phyloP scores from a whole-genome alignment of 805 yeast genomes.

The Candida quercuum region DNA sequence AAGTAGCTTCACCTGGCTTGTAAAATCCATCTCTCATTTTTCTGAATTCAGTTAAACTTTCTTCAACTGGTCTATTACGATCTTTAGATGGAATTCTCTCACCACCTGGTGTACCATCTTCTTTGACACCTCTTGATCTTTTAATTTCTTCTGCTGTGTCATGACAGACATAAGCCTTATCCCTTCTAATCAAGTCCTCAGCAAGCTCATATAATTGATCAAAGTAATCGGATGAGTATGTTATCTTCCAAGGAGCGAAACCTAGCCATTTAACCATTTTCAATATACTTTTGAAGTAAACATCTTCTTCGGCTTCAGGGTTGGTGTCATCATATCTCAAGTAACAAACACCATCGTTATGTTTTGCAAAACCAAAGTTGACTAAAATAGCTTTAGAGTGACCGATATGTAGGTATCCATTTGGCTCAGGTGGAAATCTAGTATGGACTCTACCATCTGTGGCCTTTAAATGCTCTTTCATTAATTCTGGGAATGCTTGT shows the following conservation, averaged over 20 bases:
- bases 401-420: constrained; percentile 95
- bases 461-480: constrained; percentile 71
- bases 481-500: constrained; percentile 80
- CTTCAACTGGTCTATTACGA: constrained; percentile 66
- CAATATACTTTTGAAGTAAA: constrained; percentile 76
- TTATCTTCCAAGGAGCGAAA: constrained; percentile 86
- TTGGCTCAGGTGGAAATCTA: constrained; percentile 98
- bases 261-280: constrained; percentile 93
- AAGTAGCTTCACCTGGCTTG: constrained; percentile 85
- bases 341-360: constrained; percentile 81
- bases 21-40: constrained; percentile 88
- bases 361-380: constrained; percentile 94
- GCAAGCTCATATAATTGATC: constrained; percentile 86
- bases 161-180: constrained; percentile 86
- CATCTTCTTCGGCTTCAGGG: constrained; percentile 97
- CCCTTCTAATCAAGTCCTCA: constrained; percentile 66
- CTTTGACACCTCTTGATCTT: constrained; percentile 82
- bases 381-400: constrained; percentile 98
- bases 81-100: constrained; percentile 80
- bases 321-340: constrained; percentile 96
- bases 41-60: constrained; percentile 75
- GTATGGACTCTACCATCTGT: constrained; percentile 85
- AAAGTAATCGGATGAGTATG: constrained; percentile 94
- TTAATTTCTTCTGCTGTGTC: constrained; percentile 90
- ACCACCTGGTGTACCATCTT: constrained; percentile 93